Percentiles rank a stretch among this genome's conserved stretches.
These are phyloP conservation scores for Fusarium papillatum DNA, from an alignment of 2,329 filamentous ascomycete species.

Conservation along the genomic window DNA sequence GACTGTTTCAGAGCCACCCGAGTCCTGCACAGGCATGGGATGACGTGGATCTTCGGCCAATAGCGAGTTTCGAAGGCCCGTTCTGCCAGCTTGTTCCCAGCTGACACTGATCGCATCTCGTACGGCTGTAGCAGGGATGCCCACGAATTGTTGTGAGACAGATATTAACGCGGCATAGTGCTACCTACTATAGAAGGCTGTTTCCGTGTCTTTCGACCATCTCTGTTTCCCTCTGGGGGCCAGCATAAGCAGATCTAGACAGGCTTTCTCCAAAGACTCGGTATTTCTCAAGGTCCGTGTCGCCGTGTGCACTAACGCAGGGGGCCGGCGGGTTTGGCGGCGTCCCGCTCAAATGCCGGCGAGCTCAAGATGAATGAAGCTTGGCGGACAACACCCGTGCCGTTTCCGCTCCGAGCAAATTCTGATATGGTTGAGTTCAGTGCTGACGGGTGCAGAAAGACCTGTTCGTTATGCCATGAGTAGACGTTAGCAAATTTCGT, in stretches of 20 bases:
- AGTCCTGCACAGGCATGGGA: conserved; percentile 33
- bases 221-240: not conserved
- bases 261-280: not conserved
- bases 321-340: conserved; percentile 26
- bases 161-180: not conserved
- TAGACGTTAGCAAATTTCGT: not conserved
- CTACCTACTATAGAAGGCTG: not conserved
- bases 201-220: not conserved
- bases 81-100: conserved; percentile 30
- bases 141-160: not conserved
- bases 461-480: not conserved
- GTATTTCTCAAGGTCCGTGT: not conserved
- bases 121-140: not conserved
- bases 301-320: conserved; percentile 30
- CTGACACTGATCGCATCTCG: conserved; percentile 9
- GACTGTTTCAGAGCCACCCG: conserved; percentile 34
- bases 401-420: not conserved
- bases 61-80: conserved; percentile 26
- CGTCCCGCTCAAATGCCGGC: conserved; percentile 11
- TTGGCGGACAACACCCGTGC: conserved; percentile 6
- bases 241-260: not conserved
- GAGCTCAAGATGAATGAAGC: not conserved
- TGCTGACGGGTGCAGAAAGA: not conserved
- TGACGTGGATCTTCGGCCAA: conserved; percentile 30
- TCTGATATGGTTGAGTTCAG: not conserved